A percentile compares a stretch with the other conserved stretches of the same genome.
These are phyloP conservation scores for Ulota crispa DNA, from an alignment of 225 moss, liverwort and hornwort species.

Conservation along the genomic window DNA sequence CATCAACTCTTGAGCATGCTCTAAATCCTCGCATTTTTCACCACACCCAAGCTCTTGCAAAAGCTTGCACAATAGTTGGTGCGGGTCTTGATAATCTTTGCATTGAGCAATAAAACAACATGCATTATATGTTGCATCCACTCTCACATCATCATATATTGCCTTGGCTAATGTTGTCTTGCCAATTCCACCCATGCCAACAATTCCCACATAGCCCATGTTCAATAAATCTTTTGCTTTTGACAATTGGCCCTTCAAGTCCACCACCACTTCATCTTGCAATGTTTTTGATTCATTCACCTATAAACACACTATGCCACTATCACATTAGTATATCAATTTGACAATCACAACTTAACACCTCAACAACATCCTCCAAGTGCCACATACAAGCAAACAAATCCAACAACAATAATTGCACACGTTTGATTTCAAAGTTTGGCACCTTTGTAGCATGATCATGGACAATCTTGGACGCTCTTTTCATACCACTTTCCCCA, in stretches of 20 bases:
- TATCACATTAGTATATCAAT: not conserved
- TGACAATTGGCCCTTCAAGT: not conserved
- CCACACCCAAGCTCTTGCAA: not conserved
- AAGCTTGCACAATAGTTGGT: too few species aligned
- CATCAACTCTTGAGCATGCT: not conserved
- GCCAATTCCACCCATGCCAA: too few species aligned
- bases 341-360: rapidly evolving
- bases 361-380: too few species aligned
- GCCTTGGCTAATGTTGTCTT: too few species aligned
- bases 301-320: not conserved
- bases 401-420: too few species aligned
- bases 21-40: not conserved
- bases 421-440: rapidly evolving
- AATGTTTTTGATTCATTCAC: not conserved
- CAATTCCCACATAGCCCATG: not conserved
- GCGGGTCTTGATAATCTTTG: too few species aligned
- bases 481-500: rapidly evolving
- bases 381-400: too few species aligned
- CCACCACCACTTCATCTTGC: not conserved
- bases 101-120: too few species aligned
- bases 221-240: not conserved
- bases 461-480: rapidly evolving
- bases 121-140: too few species aligned
- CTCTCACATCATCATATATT: too few species aligned
- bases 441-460: rapidly evolving